Evolutionary conservation across 257 asterid genomes (phyloP).

Genomic region (Craterostigma plantagineum): DNA sequence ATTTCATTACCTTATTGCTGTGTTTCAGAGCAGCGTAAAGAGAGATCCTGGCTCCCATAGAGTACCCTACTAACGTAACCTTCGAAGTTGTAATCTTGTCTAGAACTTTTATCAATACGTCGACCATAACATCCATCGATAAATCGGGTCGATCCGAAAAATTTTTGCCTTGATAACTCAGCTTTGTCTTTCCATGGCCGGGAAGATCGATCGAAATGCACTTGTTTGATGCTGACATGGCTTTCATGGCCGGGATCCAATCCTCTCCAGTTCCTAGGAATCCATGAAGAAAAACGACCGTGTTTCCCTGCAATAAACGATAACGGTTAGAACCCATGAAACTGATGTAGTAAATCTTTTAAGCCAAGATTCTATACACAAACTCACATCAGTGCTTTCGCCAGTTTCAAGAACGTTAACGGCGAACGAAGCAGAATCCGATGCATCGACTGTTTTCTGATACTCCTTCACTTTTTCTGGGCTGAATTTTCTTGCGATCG

Average conservation of each 20-base stretch:
- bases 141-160: constrained; percentile 22
- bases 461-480: constrained; percentile 26
- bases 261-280: constrained; percentile 73
- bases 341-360: too few relatives aligned
- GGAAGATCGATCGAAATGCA: constrained; percentile 91
- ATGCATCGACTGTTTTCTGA: constrained; percentile 27
- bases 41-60: constrained; percentile 92
- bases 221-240: constrained; percentile 49
- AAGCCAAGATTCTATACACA: background rate
- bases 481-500: constrained; percentile 26
- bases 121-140: constrained; percentile 43
- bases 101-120: constrained; percentile 37
- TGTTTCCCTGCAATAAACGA: constrained; percentile 30
- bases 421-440: constrained; percentile 26
- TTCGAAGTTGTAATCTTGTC: constrained; percentile 27
- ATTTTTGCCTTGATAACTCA: constrained; percentile 18
- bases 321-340: constrained; percentile 2
- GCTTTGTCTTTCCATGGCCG: constrained; percentile 70
- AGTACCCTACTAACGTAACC: constrained; percentile 71
- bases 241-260: constrained; percentile 79
- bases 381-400: constrained; percentile 37
- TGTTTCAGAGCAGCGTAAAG: constrained; percentile 52
- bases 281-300: constrained; percentile 74
- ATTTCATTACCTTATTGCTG: constrained; percentile 41
- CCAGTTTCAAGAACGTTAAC: constrained; percentile 55